phyloP scores from a whole-genome alignment of 2,329 filamentous ascomycete genomes.

The Trichoderma endophyticum region DNA sequence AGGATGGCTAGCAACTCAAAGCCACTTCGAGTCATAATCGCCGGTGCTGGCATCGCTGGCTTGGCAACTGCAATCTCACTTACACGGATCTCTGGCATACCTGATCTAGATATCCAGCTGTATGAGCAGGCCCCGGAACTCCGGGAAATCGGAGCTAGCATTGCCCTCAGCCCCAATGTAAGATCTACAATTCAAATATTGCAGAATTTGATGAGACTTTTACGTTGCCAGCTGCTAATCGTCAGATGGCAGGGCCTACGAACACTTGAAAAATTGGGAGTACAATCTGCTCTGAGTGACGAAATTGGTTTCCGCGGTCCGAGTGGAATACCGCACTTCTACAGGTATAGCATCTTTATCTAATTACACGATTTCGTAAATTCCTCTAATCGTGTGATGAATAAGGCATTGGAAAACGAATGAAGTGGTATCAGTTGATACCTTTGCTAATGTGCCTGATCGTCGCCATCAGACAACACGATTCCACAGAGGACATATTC shows the following conservation, averaged over 20 bases:
- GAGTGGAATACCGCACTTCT: constrained; percentile 15
- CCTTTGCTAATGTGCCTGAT: constrained; percentile 37
- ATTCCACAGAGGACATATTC: constrained; percentile 47
- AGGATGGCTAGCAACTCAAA: background rate
- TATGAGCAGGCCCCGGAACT: constrained; percentile 48
- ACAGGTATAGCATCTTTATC: background rate
- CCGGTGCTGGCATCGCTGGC: constrained; percentile 31
- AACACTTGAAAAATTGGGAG: constrained; percentile 48
- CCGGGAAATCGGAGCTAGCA: constrained; percentile 45
- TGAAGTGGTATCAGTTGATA: constrained; percentile 44
- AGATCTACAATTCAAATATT: background rate
- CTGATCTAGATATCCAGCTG: constrained; percentile 38
- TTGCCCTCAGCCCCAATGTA: constrained; percentile 47
- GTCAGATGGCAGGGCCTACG: constrained; percentile 36
- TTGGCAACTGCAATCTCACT: constrained; percentile 46
- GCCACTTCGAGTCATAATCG: constrained; percentile 19
- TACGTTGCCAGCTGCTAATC: background rate
- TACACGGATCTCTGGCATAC: constrained; percentile 36
- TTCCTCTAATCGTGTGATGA: constrained; percentile 12
- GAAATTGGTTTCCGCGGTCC: constrained; percentile 38
- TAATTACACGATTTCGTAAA: too few species aligned
- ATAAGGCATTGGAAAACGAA: constrained; percentile 43
- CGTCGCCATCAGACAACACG: constrained; percentile 41
- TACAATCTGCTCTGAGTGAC: constrained; percentile 41
- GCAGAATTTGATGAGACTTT: constrained; percentile 18